Conservation (phyloP, 192 early-diverging fungal genomes). For the Spizellomyces sp. region DNA sequence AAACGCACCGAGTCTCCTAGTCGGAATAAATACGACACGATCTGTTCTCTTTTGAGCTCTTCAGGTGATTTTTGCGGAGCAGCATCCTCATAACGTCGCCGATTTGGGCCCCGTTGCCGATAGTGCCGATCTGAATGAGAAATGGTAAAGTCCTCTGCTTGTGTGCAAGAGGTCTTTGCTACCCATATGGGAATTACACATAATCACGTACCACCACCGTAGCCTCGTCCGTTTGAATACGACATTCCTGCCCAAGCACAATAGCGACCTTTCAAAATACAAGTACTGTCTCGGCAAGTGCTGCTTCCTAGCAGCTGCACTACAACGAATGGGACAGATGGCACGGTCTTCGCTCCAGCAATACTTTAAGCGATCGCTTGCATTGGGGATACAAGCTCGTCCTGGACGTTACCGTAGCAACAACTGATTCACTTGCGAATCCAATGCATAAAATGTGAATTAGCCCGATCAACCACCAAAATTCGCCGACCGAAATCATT, state of each 20-base stretch:
- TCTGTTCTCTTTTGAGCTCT: constrained; percentile 13
- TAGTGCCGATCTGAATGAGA: neutral
- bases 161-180: neutral
- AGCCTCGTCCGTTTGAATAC: neutral
- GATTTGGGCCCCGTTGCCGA: neutral
- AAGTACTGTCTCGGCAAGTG: too few species aligned
- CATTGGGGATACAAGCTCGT: too few species aligned
- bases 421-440: too few species aligned
- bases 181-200: neutral
- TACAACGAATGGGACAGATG: too few species aligned
- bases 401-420: too few species aligned
- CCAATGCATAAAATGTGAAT: too few species aligned
- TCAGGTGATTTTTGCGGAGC: constrained; percentile 14
- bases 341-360: too few species aligned
- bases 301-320: too few species aligned
- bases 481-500: too few species aligned
- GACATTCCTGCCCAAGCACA: constrained; percentile 1
- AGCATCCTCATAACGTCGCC: neutral
- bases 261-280: neutral
- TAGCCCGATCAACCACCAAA: too few species aligned
- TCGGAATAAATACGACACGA: constrained; percentile 3
- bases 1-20: constrained; percentile 13
- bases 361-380: too few species aligned
- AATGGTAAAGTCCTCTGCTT: neutral
- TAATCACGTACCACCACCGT: neutral